Base-by-base conservation (phyloP, 306 rosid species). In the Arachis stenosperma region DNA sequence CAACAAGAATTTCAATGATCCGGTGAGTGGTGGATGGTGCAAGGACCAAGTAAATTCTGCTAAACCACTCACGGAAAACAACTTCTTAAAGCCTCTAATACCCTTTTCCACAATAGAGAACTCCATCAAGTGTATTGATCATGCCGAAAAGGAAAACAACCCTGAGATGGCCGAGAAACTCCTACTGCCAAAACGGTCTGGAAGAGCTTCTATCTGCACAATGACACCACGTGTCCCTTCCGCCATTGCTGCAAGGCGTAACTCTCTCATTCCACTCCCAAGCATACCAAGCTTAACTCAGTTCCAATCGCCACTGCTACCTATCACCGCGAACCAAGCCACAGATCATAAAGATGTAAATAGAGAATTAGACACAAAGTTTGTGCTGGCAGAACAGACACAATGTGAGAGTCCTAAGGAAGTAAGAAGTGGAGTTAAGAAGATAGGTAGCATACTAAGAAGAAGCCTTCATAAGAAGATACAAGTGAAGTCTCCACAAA, bases 241-340 rank as follows among this genome's bases (percentile, higher is more conserved):
- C 8, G 83, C 74, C 29, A 39, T 69, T 3, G 89, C 85, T 58
- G 86, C 92, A n/a, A 86, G 99, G 84, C 86, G 98, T 54, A 87
- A 80, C 85, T 95, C 99, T 62, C 80, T 95, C 55, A 90, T 90
- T 64, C 99, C 99, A 13, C 85, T 91, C 73, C 98, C 90, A 55
- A 84, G 73, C 73, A 44, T 76, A 46, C 81, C 89, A 30, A 79
- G 73, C 84, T 75, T 82, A 33, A 44, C 84, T 42, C 90, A 87
- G 39, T 74, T 82, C 61, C 84, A 81, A 40, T 63, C 88, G 52
- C 83, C 85, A 65, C 67, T 82, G 27, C 8, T 86, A 55, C 76
- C 88, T 30, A 79, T 81, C 77, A 68, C 85, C 47, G 75, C 82
- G 40, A 69, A 51, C 81, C 78, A 72, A 82, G 75, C 63, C 37